Base-by-base conservation (phyloP, 192 early-diverging fungal species). In the Mycoemilia scoparia region DNA sequence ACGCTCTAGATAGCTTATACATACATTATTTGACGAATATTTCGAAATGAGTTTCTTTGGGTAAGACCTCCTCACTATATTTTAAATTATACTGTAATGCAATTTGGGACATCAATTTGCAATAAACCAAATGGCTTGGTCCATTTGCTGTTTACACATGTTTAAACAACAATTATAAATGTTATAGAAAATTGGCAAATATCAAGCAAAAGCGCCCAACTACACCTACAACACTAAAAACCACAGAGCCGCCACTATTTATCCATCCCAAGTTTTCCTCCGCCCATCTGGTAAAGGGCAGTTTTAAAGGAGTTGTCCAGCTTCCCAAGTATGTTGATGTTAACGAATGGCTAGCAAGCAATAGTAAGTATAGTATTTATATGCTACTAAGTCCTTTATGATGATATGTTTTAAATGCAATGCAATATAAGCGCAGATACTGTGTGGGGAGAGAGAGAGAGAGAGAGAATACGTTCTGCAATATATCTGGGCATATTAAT, bases 271-370 rank as follows among this genome's bases (percentile, higher is more conserved):
- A 72, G 26, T 64, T 65, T 32, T 71, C 83, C 22, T 77, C 79
- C 21, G 38, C 58, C 13, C 51, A 60, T 11, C 72, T 96, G 8
- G 87, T 96, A 15, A 84, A 84, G 46, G 87, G 92, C 16, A 82
- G 77, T 57, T 82, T 96, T 48, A 75, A 82, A 50, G 82, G 80
- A 42, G 77, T 97, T 25, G 76, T 84, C 3, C 76, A 79, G 31
- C 62, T 87, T 34, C 92, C 92, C 20, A 77, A 79, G 52, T 85
- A 85, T 57, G 78, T 93, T 1, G 89, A 97, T 44, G 42, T 58
- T 17, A 86, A 90, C 54, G 92, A 97, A 61, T 97, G 92, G 92
- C 71, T 79, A 14, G 82, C 82, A 5, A 69, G 74, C 41, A 85
- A 83, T 43, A 60, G n/a, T n/a, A n/a, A n/a, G n/a, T n/a, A n/a